Percentiles rank a stretch among this genome's conserved stretches.
Evolutionary conservation across 1,284 basidiomycete species (phyloP).

Genomic region (Macrocystidia cucumis): DNA sequence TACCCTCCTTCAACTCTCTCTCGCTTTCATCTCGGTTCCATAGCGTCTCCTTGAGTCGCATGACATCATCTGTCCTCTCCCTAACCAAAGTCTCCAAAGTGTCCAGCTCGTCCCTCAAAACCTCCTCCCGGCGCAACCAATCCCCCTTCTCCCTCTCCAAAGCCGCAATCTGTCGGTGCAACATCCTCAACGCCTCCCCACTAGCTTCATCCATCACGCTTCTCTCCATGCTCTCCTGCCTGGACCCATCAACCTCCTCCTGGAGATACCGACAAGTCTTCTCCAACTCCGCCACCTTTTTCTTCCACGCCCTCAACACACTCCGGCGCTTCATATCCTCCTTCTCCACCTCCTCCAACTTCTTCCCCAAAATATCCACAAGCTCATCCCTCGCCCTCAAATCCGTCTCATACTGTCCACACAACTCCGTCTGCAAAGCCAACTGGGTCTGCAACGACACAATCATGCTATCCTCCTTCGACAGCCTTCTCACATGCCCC

Average conservation of each 20-base stretch:
- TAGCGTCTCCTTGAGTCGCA: conserved; percentile 38
- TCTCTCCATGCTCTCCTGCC: conserved; percentile 61
- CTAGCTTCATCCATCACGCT: conserved; percentile 76
- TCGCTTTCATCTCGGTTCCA: conserved; percentile 43
- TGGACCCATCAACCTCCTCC: conserved; percentile 60
- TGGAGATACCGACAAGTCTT: conserved; percentile 52
- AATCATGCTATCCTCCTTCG: conserved; percentile 62
- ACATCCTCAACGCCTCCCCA: conserved; percentile 54
- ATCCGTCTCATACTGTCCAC: conserved; percentile 67
- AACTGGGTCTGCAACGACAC: conserved; percentile 66
- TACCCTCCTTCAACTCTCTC: conserved; percentile 39
- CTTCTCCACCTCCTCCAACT: conserved; percentile 44
- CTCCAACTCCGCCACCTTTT: conserved; percentile 66
- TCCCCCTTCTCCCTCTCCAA: conserved; percentile 55
- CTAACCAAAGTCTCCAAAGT: conserved; percentile 28
- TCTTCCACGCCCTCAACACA: conserved; percentile 55
- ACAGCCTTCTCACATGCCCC: conserved; percentile 56
- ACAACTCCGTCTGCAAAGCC: conserved; percentile 60
- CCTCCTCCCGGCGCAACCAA: conserved; percentile 33
- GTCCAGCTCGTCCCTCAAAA: conserved; percentile 33
- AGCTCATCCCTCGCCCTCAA: conserved; percentile 63
- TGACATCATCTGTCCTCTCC: conserved; percentile 32
- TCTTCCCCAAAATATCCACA: conserved; percentile 49
- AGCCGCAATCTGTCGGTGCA: conserved; percentile 55
- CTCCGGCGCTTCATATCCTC: conserved; percentile 51